A percentile compares a stretch with the other conserved stretches of the same genome.
phyloP scores from a whole-genome alignment of 768 basidiomycete species.

The Bullera alba region DNA sequence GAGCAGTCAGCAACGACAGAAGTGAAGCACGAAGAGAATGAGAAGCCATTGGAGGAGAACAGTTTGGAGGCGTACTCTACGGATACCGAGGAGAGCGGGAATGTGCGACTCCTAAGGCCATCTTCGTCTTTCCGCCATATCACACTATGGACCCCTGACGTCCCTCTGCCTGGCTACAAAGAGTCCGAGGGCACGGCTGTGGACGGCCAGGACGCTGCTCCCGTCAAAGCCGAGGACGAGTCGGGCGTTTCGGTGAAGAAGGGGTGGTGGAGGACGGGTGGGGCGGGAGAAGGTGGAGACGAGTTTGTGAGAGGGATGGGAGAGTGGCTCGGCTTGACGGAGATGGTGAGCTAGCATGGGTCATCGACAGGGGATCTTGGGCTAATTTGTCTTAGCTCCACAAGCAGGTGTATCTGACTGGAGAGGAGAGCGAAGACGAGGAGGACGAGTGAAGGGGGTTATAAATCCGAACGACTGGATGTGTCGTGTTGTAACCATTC shows the following conservation, averaged over 20 bases:
- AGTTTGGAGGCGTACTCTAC: neutral
- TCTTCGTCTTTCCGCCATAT: conserved; percentile 22
- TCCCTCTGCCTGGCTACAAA: conserved; percentile 24
- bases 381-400: conserved; percentile 15
- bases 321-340: conserved; percentile 33
- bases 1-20: neutral
- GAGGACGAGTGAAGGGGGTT: conserved; percentile 4
- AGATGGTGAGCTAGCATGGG: conserved; percentile 35
- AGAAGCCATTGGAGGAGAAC: neutral
- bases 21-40: neutral
- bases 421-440: conserved; percentile 13
- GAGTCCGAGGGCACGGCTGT: neutral
- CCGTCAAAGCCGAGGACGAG: neutral
- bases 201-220: neutral
- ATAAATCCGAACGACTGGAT: no score
- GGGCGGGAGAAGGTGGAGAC: conserved; percentile 38
- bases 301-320: conserved; percentile 35
- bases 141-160: conserved; percentile 40
- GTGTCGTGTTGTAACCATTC: no score
- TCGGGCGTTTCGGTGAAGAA: conserved; percentile 1
- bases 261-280: conserved; percentile 36
- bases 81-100: conserved; percentile 4
- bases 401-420: conserved; percentile 27
- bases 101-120: conserved; percentile 15
- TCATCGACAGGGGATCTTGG: no score